Base-by-base conservation (phyloP, 352 stramenopile genomes). In the Plasmopara muralis region DNA sequence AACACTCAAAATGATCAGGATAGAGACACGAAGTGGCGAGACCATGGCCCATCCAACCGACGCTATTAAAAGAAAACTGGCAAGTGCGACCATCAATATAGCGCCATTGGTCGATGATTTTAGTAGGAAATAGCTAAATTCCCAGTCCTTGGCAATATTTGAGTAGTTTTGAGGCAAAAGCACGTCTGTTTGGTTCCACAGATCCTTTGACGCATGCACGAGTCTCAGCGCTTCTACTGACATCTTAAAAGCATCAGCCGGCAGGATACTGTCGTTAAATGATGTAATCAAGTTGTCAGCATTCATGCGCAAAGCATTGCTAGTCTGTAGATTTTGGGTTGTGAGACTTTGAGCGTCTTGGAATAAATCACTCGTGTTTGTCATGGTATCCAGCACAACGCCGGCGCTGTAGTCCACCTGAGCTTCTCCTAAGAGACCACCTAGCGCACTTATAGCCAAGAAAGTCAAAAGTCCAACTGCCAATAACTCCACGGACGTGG, bases 331-430 rank as follows among this genome's bases (percentile, higher is more conserved):
- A 34, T 60, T 68, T 15, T 82, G 45, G 1, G 38, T 44, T 6
- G 66, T 67, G 20, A 85, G 38, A 1, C 56, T 44, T 35, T 74
- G 74, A 13, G 74, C 60, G 10, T 67, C 52, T 16, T 62, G 50
- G 38, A 92, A 89, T 39, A 72, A 53, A 29, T 72, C 41, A 39
- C 76, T 89, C 3, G 68, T 72, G 54, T 92, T 92, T 35, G 64
- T 70, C 78, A 92, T 87, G 15, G 77, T 81, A 45, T 85, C 68
- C 37, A 70, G 66, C 48, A 89, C 67, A 29, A 87, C 66, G 8
- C 80, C 69, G n/a, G 79, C 74, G 47, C 78, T 88, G 73, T 92
- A 92, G 62, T 92, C 78, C 28, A 89, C 77, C 46, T 92, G 81
- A 28, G 76, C 81, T 57, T 89, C 78, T 44, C 78, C 81, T 29